Evolutionary conservation across 2,329 filamentous ascomycete genomes (phyloP), one percentile per base, ranked within the genome.

Genomic region (Fusarium floridanum): DNA sequence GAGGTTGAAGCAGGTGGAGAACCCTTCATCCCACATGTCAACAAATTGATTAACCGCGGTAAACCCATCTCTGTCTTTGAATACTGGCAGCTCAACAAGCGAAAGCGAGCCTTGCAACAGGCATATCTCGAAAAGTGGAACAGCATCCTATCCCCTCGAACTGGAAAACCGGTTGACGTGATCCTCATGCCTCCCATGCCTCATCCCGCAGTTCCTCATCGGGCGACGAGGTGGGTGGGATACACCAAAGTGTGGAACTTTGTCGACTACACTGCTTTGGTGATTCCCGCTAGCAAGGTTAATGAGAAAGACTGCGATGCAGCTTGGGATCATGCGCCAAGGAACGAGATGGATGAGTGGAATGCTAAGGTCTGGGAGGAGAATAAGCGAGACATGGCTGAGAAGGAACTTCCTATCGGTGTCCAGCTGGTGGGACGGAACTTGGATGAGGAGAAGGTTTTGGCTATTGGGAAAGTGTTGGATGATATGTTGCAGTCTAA

Each of bases 71-170:
- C 89, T 0, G 89, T 92, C 0, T 92, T 89, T 67, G 84, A 91
- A 6, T 93, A 93, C 80, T 93, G 91, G 91, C 90, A 92, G 74
- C 84, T 93, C 8, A 92, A 92, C 80, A 88, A 84, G 69, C 84
- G 85, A 29, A 92, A 92, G 76, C 66, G 84, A 29, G 83, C 81
- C 1, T 57, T 80, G 0, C 79, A 80, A 29, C 78, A 81, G 24
- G 72, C 71, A 1, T 92, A 91, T 65, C 83, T 91, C 1, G 85
- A 90, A 59, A 88, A 90, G 67, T 93, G 90, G 91, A 87, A 87
- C 53, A 78, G 78, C 0, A 81, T 84, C 1, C 82, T 76, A 17
- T 88, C 86, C 4, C 77, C 82, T 0, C 70, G 37, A 0, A 86
- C 86, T 0, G 89, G 87, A 0, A 82, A 81, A 6, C 73, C 77